A percentile compares a stretch with the other conserved stretches of the same genome.
Conservation (phyloP, 1,284 basidiomycete species). For the Omphalotus olearius region DNA sequence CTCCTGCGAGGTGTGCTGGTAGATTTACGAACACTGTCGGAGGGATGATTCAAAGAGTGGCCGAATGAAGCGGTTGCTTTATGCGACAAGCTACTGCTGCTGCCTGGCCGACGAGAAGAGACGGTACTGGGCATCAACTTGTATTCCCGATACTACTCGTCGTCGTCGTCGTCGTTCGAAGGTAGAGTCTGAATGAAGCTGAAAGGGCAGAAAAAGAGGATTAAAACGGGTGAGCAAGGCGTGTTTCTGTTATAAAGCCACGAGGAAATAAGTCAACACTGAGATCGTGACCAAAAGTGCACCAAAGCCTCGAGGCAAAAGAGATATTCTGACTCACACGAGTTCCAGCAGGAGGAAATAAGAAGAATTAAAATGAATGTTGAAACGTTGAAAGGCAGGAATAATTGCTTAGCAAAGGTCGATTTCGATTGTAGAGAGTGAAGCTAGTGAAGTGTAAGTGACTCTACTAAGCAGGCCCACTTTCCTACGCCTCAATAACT, state of each 20-base stretch:
- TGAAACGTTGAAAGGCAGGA: background rate
- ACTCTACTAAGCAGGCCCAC: background rate
- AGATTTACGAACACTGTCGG: background rate
- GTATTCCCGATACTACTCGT: background rate
- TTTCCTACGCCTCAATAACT: slow-evolving; percentile 5
- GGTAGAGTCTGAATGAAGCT: too few relatives aligned
- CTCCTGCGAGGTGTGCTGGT: slow-evolving; percentile 2
- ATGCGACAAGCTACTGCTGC: slow-evolving; percentile 5
- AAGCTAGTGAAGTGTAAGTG: background rate
- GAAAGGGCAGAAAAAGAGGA: background rate
- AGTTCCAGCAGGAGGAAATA: background rate
- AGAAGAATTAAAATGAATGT: slow-evolving; percentile 4
- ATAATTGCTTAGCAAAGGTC: background rate
- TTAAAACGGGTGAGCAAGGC: background rate
- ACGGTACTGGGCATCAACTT: slow-evolving; percentile 4
- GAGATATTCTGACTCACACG: background rate
- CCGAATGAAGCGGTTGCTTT: background rate
- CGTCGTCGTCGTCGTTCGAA: too few relatives aligned
- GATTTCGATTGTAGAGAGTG: too few relatives aligned
- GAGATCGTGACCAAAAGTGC: background rate
- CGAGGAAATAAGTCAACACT: slow-evolving; percentile 6
- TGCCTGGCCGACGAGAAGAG: slow-evolving; percentile 4
- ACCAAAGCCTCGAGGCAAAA: slow-evolving; percentile 1
- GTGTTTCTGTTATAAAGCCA: slow-evolving; percentile 4
- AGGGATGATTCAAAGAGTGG: background rate